Evolutionary conservation across 495 filamentous ascomycete species (phyloP).

Genomic region (Xylaria cubensis): DNA sequence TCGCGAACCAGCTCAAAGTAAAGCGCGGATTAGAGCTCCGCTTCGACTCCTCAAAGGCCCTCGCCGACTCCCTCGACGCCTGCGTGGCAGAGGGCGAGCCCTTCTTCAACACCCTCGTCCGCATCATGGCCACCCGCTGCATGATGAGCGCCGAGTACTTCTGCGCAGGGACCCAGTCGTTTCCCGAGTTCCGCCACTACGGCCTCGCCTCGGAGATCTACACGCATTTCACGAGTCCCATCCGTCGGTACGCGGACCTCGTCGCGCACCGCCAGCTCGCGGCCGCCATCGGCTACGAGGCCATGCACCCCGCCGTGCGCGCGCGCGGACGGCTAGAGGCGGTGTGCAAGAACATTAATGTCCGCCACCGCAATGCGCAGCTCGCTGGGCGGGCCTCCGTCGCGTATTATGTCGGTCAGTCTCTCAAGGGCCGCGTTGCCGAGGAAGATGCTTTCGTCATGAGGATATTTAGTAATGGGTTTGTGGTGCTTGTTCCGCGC

Average conservation of each 20-base stretch:
- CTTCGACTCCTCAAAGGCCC: slow-evolving; percentile 83
- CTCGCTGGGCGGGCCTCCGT: slow-evolving; percentile 90
- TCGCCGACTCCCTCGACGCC: slow-evolving; percentile 86
- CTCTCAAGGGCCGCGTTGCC: slow-evolving; percentile 81
- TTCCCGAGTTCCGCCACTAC: slow-evolving; percentile 95
- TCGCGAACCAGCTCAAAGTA: slow-evolving; percentile 84
- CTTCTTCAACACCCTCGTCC: slow-evolving; percentile 97
- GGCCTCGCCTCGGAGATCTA: slow-evolving; percentile 95
- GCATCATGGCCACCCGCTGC: slow-evolving; percentile 96
- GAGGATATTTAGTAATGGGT: slow-evolving; percentile 95
- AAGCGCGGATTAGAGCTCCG: slow-evolving; percentile 79
- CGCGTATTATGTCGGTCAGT: slow-evolving; percentile 97
- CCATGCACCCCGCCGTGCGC: slow-evolving; percentile 74
- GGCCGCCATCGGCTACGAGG: slow-evolving; percentile 91
- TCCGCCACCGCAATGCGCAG: slow-evolving; percentile 95
- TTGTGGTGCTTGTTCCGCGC: slow-evolving; percentile 91
- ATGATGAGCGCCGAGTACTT: slow-evolving; percentile 99
- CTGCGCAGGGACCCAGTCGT: slow-evolving; percentile 87
- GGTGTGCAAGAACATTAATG: slow-evolving; percentile 97
- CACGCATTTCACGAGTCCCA: slow-evolving; percentile 97
- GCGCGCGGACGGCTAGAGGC: slow-evolving; percentile 83
- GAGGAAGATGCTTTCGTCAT: slow-evolving; percentile 94
- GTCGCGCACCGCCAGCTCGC: slow-evolving; percentile 93
- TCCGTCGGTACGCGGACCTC: slow-evolving; percentile 94
- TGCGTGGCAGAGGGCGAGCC: slow-evolving; percentile 85